Evolutionary conservation across 2,329 filamentous ascomycete genomes (phyloP), one percentile per base, ranked within the genome.

Genomic region (Penicillium sp.): DNA sequence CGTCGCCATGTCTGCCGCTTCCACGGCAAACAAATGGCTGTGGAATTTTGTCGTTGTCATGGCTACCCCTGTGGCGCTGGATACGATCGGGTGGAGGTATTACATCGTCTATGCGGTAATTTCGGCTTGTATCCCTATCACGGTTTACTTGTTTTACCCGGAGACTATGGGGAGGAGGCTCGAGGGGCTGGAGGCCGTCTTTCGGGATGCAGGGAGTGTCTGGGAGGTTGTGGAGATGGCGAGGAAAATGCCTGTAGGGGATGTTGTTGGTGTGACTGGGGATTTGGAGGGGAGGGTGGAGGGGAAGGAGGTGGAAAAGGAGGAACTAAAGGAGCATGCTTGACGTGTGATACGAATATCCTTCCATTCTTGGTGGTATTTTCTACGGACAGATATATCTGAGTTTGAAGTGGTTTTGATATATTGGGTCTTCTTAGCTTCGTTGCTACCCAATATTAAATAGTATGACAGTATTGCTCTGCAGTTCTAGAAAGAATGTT

Each of bases 31-130:
- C 50, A 13, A 59, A n/a, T 38, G n/a, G 54, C 44, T 26, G 48
- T 67, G 63, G 59, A 68, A 66, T 53, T 69, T 69, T 35, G 57
- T 69, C 21, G 67, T 68, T 0, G 61, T 62, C 1, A 66, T 69
- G 63, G 61, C 69, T 46, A 69, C 67, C 7, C 65, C 67, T 1
- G 66, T 69, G 17, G 64, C 67, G 1, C 55, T 69, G 29, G 56
- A 61, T 17, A 65, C 49, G 21, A 67, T 69, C 29, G 63, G 65
- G 0, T 68, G 64, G 45, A 57, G 57, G 15, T 64, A 66, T 61
- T 67, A 68, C 38, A 62, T 69, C 7, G 60, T 69, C 17, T 69
- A 64, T 26, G 57, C 67, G 13, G 59, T 68, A 5, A 62, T 68
- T n/a, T 62, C 53, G 3, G 63, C 60, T 4, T 50, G 59, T 26